phyloP scores from a whole-genome alignment of 192 early-diverging fungal genomes.

The Coemansia javaensis region DNA sequence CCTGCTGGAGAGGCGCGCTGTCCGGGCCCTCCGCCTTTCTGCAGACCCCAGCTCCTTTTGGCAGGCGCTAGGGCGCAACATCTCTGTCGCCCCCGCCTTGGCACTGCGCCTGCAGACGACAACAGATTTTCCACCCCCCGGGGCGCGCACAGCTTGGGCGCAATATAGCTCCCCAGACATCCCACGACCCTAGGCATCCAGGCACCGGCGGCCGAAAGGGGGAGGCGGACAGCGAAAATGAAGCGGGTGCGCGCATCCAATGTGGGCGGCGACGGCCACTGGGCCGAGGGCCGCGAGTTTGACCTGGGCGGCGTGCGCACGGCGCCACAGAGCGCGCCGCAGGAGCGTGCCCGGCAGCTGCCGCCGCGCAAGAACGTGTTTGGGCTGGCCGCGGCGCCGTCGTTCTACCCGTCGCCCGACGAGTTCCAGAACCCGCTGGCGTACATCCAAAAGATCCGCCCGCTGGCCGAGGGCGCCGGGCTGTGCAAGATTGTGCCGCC shows the following conservation, averaged over 20 bases:
- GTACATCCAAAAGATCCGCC: conserved; percentile 79
- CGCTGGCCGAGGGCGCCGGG: conserved; percentile 72
- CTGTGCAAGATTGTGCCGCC: conserved; percentile 95
- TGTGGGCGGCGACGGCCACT: neutral
- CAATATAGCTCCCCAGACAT: neutral
- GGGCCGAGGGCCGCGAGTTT: conserved; percentile 12
- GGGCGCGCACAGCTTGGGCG: no score
- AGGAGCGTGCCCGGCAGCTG: conserved; percentile 20
- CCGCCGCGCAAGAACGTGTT: conserved; percentile 54
- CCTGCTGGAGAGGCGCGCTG: no score
- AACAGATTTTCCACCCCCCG: no score
- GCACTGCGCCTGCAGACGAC: no score
- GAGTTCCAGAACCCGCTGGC: conserved; percentile 81
- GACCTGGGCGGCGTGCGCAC: conserved; percentile 23
- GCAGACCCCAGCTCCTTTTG: no score
- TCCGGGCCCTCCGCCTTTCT: no score
- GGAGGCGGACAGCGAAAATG: conserved; percentile 7
- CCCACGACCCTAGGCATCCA: neutral
- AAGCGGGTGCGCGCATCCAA: conserved; percentile 40
- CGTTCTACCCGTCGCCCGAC: conserved; percentile 71
- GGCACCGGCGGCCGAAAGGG: neutral
- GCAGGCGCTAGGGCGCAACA: no score
- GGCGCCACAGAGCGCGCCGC: conserved; percentile 21
- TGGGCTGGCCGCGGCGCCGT: conserved; percentile 69
- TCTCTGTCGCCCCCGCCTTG: no score